Percentiles rank a stretch among this genome's conserved stretches.
Conservation (phyloP, 345 rosid species). For the Eucalyptus microcorys region DNA sequence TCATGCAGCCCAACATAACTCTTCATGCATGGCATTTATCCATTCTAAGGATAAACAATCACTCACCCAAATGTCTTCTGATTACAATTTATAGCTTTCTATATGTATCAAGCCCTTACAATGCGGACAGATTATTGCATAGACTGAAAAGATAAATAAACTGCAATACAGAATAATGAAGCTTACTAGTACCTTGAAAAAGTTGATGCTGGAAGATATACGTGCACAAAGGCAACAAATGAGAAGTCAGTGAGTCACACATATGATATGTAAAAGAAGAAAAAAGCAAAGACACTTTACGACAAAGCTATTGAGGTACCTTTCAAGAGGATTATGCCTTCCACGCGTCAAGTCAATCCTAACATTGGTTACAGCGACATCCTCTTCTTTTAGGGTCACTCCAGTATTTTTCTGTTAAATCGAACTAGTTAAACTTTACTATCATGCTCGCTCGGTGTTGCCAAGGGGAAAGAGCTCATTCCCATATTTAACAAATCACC, state of each 20-base stretch:
- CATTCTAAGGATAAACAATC: neutral
- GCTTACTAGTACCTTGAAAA: conserved; percentile 60
- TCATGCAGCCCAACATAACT: neutral
- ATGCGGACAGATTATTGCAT: neutral
- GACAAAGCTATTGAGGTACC: conserved; percentile 21
- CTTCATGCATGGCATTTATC: neutral
- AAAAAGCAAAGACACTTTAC: neutral
- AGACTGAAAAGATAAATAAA: neutral
- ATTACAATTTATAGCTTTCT: neutral
- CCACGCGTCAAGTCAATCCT: conserved; percentile 91
- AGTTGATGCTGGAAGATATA: conserved; percentile 59
- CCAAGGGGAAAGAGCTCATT: neutral
- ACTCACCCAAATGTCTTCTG: neutral
- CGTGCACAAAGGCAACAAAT: neutral
- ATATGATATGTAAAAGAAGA: neutral
- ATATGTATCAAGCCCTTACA: neutral
- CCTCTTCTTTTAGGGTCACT: conserved; percentile 55
- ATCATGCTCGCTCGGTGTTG: neutral
- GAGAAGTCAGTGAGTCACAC: neutral
- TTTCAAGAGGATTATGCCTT: conserved; percentile 73
- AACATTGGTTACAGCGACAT: conserved; percentile 69
- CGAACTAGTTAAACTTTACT: neutral
- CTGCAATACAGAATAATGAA: neutral
- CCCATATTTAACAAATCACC: neutral
- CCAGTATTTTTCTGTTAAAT: conserved; percentile 52